Evolutionary conservation across 2,329 filamentous ascomycete species (phyloP).

Genomic region (Arthrobotrys megalospora): DNA sequence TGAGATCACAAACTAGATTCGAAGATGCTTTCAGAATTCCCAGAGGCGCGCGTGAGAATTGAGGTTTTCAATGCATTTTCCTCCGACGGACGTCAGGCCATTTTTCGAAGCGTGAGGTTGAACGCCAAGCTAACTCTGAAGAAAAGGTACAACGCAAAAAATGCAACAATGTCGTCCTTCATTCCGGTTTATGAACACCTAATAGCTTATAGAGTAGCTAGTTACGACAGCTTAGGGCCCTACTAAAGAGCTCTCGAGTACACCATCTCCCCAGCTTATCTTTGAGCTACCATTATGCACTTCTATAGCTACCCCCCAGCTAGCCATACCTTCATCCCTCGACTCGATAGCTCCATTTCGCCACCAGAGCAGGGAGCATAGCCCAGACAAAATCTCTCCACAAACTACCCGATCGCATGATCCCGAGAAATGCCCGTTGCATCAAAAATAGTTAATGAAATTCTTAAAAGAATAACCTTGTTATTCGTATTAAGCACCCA

Average conservation of each 20-base stretch:
- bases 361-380: neutral
- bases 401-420: too few species aligned
- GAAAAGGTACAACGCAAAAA: conserved; percentile 26
- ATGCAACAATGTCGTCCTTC: conserved; percentile 7
- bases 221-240: neutral
- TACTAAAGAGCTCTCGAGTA: conserved; percentile 4
- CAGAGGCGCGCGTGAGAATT: neutral
- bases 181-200: neutral
- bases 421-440: too few species aligned
- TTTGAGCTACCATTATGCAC: neutral
- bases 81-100: conserved; percentile 9
- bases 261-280: neutral
- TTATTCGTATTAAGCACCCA: neutral
- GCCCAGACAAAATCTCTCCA: too few species aligned
- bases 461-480: neutral
- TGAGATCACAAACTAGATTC: neutral
- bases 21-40: neutral
- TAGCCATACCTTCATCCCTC: neutral
- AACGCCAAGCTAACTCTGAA: conserved; percentile 5
- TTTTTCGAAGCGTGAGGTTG: conserved; percentile 15
- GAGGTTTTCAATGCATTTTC: neutral
- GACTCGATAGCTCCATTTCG: conserved; percentile 4
- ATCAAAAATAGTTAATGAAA: too few species aligned
- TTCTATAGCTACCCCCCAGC: conserved; percentile 1
- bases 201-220: neutral